Evolutionary conservation across 768 basidiomycete genomes (phyloP), one percentile per base, ranked within the genome.

Genomic region (Serendipita sp.): DNA sequence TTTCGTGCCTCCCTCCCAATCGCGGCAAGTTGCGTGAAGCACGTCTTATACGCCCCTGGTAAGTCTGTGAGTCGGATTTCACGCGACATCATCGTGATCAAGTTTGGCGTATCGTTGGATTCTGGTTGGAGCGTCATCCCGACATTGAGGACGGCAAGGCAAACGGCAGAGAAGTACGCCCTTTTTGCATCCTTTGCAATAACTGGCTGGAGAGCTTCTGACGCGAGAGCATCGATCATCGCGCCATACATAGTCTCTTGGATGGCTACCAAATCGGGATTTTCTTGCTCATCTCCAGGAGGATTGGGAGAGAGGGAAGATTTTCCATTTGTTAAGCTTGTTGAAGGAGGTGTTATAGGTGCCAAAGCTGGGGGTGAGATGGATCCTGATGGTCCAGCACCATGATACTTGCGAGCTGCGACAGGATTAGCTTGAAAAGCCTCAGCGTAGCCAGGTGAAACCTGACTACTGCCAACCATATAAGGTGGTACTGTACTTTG

Each of bases 241-340:
- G 87, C 80, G 0, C 89, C 88, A 71, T 91, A 93, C 17, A 93
- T 78, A 0, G 90, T 90, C 72, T 93, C 89, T 28, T 89, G 85
- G 63, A 93, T 91, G 68, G 86, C 76, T 60, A 83, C 81, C 65
- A 92, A 84, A 0, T 82, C 84, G 0, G 85, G 80, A 26, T 79
- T 74, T 16, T 76, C 75, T 0, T 65, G 65, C n/a, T 28, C 53
- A 26, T 28, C 53, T 38, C 7, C 38, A 38, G 38, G 38, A 11
- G 53, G 17, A 13, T n/a, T n/a, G 17, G 20, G 20, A 9, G 53
- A 22, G 22, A n/a, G 5, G 20, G n/a, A 5, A 20, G n/a, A 9
- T n/a, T 22, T 24, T 28, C 11, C 53, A 58, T 11, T 51, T 14
- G 9, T 11, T 11, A 28, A 51, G 48, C 16, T 24, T 33, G 24